Evolutionary conservation across 2,329 filamentous ascomycete species (phyloP).

Genomic region (Trichoderma sp.): DNA sequence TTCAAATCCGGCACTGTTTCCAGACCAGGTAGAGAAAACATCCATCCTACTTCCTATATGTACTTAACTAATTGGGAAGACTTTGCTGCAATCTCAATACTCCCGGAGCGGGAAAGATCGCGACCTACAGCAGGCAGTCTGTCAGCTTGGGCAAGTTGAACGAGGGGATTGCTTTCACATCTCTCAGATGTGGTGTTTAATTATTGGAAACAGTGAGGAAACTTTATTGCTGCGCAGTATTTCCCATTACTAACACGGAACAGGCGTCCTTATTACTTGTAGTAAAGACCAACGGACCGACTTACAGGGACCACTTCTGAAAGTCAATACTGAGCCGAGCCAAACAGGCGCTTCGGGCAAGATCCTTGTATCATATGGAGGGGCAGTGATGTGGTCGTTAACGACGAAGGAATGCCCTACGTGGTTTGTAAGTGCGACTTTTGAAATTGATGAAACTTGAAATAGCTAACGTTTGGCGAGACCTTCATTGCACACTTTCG

Average conservation of each 20-base stretch:
- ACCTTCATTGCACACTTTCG: constrained; percentile 48
- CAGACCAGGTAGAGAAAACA: constrained; percentile 36
- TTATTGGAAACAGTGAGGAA: constrained; percentile 49
- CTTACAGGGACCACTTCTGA: constrained; percentile 42
- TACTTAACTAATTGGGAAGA: constrained; percentile 30
- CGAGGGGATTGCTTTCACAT: constrained; percentile 52
- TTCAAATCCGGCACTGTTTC: constrained; percentile 43
- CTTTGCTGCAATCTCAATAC: constrained; percentile 50
- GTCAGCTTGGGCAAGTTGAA: constrained; percentile 43
- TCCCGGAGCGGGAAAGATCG: constrained; percentile 45
- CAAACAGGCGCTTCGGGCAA: constrained; percentile 32
- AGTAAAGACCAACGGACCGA: constrained; percentile 42
- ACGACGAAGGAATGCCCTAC: constrained; percentile 46
- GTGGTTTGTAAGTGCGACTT: constrained; percentile 48
- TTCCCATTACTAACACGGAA: neutral
- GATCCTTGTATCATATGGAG: constrained; percentile 44
- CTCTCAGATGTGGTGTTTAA: constrained; percentile 52
- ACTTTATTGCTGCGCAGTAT: neutral
- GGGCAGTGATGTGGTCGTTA: constrained; percentile 46
- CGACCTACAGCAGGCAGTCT: constrained; percentile 53
- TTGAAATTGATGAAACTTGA: neutral
- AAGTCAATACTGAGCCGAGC: constrained; percentile 38
- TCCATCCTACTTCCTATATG: too few species aligned
- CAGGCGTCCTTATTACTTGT: constrained; percentile 49
- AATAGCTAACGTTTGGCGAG: constrained; percentile 33